Evolutionary conservation across 2,329 filamentous ascomycete species (phyloP).

Genomic region (Colletotrichum phormii): DNA sequence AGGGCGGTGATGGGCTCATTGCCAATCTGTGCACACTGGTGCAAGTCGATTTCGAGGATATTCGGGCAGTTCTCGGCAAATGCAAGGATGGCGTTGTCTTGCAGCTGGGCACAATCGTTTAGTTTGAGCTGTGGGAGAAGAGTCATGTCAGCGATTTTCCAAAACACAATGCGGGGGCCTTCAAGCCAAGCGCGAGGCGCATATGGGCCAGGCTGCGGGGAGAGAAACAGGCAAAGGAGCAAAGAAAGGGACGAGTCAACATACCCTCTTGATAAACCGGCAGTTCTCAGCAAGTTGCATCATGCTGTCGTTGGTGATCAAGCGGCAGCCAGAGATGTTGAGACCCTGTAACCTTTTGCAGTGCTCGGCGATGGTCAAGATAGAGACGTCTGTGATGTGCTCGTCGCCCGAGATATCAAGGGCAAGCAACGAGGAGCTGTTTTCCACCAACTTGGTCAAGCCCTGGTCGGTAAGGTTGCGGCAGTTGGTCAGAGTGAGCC

Average conservation of each 20-base stretch:
- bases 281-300: constrained; percentile 84
- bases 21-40: constrained; percentile 84
- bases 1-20: constrained; percentile 87
- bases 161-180: background rate
- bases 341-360: constrained; percentile 90
- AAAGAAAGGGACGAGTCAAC: constrained; percentile 44
- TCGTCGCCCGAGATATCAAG: constrained; percentile 88
- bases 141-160: constrained; percentile 44
- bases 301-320: constrained; percentile 88
- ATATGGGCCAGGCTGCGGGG: background rate
- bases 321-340: constrained; percentile 89
- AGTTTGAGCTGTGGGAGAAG: constrained; percentile 78
- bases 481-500: constrained; percentile 93
- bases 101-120: constrained; percentile 89
- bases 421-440: constrained; percentile 85
- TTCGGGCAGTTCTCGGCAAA: constrained; percentile 92
- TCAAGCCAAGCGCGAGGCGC: background rate
- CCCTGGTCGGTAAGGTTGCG: constrained; percentile 85
- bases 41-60: constrained; percentile 95
- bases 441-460: constrained; percentile 80
- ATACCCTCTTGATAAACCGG: constrained; percentile 85
- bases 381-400: constrained; percentile 86
- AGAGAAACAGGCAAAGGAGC: constrained; percentile 7
- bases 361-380: constrained; percentile 81
- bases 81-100: constrained; percentile 82